Percentiles rank a stretch among this genome's conserved stretches.
These are phyloP conservation scores for Quercus phellos DNA, from an alignment of 331 rosid species.

Conservation along the genomic window DNA sequence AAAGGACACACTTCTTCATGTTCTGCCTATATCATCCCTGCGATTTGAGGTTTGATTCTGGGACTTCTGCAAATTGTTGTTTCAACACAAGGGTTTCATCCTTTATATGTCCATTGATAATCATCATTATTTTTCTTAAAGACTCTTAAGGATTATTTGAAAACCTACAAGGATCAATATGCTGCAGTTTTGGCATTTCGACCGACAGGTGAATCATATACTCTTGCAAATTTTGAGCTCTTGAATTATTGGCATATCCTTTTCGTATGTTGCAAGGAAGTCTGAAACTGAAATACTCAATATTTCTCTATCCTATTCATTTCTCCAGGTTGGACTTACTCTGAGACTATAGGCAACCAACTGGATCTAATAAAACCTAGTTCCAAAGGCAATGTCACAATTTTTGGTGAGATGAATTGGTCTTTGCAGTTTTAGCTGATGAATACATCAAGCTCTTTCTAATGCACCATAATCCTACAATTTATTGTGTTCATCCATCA, in stretches of 20 bases:
- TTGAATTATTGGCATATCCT: not conserved
- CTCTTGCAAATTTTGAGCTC: constrained; percentile 5
- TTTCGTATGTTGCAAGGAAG: not conserved
- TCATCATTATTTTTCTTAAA: constrained; percentile 2
- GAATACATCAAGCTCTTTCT: constrained; percentile 9
- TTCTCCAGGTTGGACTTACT: constrained; percentile 51
- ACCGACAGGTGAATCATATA: constrained; percentile 38
- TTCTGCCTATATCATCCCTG: constrained; percentile 47
- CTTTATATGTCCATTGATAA: constrained; percentile 10
- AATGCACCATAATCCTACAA: not conserved
- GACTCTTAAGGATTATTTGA: constrained; percentile 30
- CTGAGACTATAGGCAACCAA: constrained; percentile 37
- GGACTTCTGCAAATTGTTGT: not conserved
- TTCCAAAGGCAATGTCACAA: constrained; percentile 43
- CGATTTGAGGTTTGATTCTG: constrained; percentile 38
- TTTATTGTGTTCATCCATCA: not conserved
- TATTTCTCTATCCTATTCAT: not conserved
- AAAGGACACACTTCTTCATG: constrained; percentile 48
- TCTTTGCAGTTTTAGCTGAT: constrained; percentile 12
- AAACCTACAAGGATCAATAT: constrained; percentile 43
- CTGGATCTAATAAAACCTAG: constrained; percentile 44
- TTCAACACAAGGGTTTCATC: not conserved
- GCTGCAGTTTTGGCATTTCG: constrained; percentile 49
- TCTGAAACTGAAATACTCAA: not conserved
- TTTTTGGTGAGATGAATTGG: constrained; percentile 38